Conservation (phyloP, 257 asterid genomes). For the Plantago elongata region DNA sequence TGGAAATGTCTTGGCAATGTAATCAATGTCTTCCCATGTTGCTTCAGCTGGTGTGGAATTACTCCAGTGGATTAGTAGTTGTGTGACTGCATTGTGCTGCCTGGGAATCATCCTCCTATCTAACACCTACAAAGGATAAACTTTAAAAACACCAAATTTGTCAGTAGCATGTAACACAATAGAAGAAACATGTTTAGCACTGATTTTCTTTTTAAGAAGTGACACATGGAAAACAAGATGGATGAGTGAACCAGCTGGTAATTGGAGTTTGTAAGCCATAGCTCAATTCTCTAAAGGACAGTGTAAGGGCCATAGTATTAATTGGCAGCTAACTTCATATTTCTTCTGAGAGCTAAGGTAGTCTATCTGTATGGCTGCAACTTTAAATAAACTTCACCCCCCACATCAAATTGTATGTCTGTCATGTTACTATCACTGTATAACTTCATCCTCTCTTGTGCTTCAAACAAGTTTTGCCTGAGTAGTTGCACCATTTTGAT, state of each 20-base stretch:
- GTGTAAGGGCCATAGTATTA: background rate
- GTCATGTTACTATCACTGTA: background rate
- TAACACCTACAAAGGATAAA: background rate
- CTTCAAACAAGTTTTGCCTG: background rate
- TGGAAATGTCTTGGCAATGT: too few species aligned
- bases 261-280: background rate
- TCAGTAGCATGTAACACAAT: background rate
- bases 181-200: background rate
- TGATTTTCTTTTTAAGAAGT: background rate
- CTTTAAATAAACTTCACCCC: background rate
- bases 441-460: background rate
- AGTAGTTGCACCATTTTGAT: background rate
- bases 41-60: too few species aligned
- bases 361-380: background rate
- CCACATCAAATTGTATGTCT: background rate
- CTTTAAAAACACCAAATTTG: background rate
- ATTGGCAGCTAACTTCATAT: background rate
- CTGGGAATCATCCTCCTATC: background rate
- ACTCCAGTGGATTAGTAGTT: too few species aligned
- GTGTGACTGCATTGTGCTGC: too few species aligned
- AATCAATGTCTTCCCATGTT: too few species aligned
- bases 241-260: background rate
- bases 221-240: background rate
- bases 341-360: background rate
- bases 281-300: too few species aligned